Evolutionary conservation across 2,329 filamentous ascomycete genomes (phyloP), one percentile per base, ranked within the genome.

Genomic region (Aureobasidium sp.): DNA sequence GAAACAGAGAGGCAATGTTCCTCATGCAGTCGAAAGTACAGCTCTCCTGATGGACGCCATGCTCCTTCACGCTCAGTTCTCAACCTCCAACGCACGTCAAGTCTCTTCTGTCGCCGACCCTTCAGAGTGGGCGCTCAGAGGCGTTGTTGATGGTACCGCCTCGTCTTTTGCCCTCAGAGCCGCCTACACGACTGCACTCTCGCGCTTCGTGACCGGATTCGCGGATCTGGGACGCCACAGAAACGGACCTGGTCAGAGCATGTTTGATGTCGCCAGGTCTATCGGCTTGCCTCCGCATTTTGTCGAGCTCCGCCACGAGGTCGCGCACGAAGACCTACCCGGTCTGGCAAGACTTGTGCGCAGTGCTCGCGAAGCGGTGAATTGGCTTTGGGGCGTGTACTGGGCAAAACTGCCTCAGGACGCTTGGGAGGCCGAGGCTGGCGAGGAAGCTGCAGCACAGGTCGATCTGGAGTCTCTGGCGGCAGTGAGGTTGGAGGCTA

Each of bases 381-480:
- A 79, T 46, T 96, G 92, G 92, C 85, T 96, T 55, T 96, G 90
- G 89, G 81, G 85, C 57, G 89, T 89, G 72, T 96, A 95, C 76
- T 97, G 92, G 92, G 74, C 69, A 13, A 74, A 75, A 38, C 69
- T 85, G 21, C 77, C 78, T 59, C 45, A 38, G 46, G 11, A 64
- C 46, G 46, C 49, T 17, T 29, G 31, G 23, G 45, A 64, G 37
- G 55, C 51, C 66, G 33, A 65, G 64, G 40, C 19, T 25, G 60
- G 43, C 3, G 60, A 42, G 3, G 50, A 57, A 11, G 40, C 25
- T 49, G 60, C 31, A 40, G 42, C 33, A 6, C 37, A 49, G 11
- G 42, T 57, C 6, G 43, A 61, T 35, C 21, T 42, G 9, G 43
- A 46, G 15, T 45, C 49, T 37, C 4, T 45, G 42, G 31, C 43